These are phyloP conservation scores for Bisporella sp. DNA, from an alignment of 2,329 filamentous ascomycete species.

Conservation along the genomic window DNA sequence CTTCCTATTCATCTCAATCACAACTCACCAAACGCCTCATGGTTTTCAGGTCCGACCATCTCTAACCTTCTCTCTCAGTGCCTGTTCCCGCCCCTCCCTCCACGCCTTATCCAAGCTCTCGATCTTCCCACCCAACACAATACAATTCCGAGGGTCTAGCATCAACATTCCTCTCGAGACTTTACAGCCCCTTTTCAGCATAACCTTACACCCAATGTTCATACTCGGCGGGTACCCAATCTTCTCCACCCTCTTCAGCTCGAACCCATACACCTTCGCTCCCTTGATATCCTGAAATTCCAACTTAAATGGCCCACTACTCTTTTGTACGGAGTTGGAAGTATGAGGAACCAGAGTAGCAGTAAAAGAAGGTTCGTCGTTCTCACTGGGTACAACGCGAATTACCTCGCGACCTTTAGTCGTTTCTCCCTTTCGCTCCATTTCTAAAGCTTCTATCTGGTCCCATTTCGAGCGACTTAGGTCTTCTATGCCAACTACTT, in stretches of 20 bases:
- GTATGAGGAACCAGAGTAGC: conserved; percentile 23
- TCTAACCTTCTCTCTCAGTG: conserved; percentile 55
- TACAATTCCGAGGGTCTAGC: conserved; percentile 60
- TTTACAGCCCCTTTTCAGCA: conserved; percentile 59
- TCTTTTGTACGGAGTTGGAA: conserved; percentile 7
- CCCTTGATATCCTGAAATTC: conserved; percentile 75
- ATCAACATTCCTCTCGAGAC: conserved; percentile 74
- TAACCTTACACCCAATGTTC: conserved; percentile 74
- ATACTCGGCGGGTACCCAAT: conserved; percentile 52
- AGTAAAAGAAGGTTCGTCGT: conserved; percentile 6
- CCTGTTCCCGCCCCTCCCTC: conserved; percentile 63
- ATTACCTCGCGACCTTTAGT: conserved; percentile 77
- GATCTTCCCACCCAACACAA: conserved; percentile 82
- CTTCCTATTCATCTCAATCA: too few species aligned
- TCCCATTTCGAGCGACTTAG: conserved; percentile 75
- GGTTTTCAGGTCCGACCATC: conserved; percentile 1
- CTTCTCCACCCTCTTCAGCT: conserved; percentile 59
- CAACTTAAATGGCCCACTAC: conserved; percentile 62
- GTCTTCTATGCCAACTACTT: conserved; percentile 83
- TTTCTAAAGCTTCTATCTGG: conserved; percentile 77
- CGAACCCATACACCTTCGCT: conserved; percentile 62
- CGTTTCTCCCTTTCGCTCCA: conserved; percentile 63
- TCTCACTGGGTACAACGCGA: conserved; percentile 50
- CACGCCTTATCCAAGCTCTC: conserved; percentile 74
- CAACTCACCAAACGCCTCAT: too few species aligned